Evolutionary conservation across 768 basidiomycete genomes (phyloP).

Genomic region (Porphyrellus cyaneotinctus): DNA sequence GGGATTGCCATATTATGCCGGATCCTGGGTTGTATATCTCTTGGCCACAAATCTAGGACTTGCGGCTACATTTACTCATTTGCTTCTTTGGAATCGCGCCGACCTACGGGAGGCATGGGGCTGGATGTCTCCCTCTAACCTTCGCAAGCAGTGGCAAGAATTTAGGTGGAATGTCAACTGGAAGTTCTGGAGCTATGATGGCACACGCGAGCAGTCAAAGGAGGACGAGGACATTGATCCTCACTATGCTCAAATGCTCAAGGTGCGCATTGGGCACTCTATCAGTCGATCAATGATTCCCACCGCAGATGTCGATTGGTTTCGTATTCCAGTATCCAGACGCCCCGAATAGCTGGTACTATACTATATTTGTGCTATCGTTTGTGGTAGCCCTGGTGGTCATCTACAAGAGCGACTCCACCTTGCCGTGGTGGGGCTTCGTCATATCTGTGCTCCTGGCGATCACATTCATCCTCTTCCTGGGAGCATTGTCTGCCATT

Average conservation of each 20-base stretch:
- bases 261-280: slow-evolving; percentile 16
- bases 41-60: slow-evolving; percentile 24
- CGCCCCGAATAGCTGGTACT: neutral
- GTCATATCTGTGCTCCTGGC: slow-evolving; percentile 52
- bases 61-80: slow-evolving; percentile 51
- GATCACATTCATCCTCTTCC: slow-evolving; percentile 46
- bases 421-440: slow-evolving; percentile 58
- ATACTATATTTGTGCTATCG: neutral
- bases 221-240: slow-evolving; percentile 46
- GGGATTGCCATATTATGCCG: slow-evolving; percentile 32
- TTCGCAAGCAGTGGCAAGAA: slow-evolving; percentile 22
- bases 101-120: slow-evolving; percentile 45
- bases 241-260: slow-evolving; percentile 53
- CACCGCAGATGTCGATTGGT: neutral
- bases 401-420: slow-evolving; percentile 44
- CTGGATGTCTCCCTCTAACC: slow-evolving; percentile 39
- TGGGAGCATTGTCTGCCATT: slow-evolving; percentile 51
- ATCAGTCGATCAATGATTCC: slow-evolving; percentile 13
- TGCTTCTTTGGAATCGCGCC: slow-evolving; percentile 50
- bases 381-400: neutral
- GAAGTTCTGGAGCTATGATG: slow-evolving; percentile 33
- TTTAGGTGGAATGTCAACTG: slow-evolving; percentile 33
- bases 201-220: slow-evolving; percentile 25
- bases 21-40: slow-evolving; percentile 22
- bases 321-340: neutral